phyloP scores from a whole-genome alignment of 176 grass and related monocot species.

The Carex parvula region DNA sequence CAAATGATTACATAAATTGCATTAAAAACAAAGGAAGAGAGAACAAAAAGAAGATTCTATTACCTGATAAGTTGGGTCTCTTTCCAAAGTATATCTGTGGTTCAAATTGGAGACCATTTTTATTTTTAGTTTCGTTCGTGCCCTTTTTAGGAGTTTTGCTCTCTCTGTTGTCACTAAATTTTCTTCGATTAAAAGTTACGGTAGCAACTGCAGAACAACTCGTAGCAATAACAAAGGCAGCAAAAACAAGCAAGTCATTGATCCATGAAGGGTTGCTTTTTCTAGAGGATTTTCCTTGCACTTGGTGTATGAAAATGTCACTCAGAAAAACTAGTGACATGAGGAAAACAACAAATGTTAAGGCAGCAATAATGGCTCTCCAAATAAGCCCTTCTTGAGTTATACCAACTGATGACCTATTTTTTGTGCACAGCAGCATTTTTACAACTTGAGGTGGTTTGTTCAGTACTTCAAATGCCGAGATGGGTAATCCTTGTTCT shows the following conservation, averaged over 20 bases:
- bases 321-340: slow-evolving; percentile 30
- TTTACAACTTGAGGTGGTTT: slow-evolving; percentile 17
- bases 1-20: background rate
- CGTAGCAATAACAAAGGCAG: slow-evolving; percentile 30
- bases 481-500: slow-evolving; percentile 25
- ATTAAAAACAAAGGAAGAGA: background rate
- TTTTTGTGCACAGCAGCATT: background rate
- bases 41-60: slow-evolving; percentile 3
- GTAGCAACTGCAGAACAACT: slow-evolving; percentile 31
- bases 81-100: slow-evolving; percentile 36
- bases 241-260: slow-evolving; percentile 31
- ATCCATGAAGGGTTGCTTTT: slow-evolving; percentile 43
- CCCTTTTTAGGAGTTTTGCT: slow-evolving; percentile 1
- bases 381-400: slow-evolving; percentile 28
- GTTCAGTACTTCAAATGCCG: slow-evolving; percentile 24
- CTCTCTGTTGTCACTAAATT: background rate
- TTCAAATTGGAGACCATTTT: slow-evolving; percentile 8
- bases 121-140: background rate
- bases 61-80: slow-evolving; percentile 44
- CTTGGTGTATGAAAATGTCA: slow-evolving; percentile 39
- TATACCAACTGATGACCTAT: background rate
- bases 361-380: slow-evolving; percentile 30
- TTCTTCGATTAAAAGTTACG: slow-evolving; percentile 21
- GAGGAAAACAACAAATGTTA: slow-evolving; percentile 28
- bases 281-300: slow-evolving; percentile 28